Percentiles rank a stretch among this genome's conserved stretches.
Conservation (phyloP, 441 rosid genomes). For the Erodium moschatum region DNA sequence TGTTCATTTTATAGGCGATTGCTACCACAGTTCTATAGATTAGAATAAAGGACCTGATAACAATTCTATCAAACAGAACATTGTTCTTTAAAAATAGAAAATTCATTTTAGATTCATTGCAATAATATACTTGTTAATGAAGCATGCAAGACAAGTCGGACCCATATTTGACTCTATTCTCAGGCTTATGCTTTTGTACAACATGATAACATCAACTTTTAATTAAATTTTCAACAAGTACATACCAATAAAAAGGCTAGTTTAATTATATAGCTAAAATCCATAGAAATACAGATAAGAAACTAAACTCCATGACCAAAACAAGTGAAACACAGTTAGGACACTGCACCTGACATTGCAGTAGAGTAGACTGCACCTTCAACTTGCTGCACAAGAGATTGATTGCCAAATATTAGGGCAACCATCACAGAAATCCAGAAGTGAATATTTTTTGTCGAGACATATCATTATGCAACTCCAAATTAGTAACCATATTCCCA, state of each 20-base stretch:
- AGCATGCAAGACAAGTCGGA: neutral
- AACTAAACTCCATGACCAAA: neutral
- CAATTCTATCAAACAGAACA: no score
- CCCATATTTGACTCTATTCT: neutral
- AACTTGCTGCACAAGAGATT: slow-evolving; percentile 46
- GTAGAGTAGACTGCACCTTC: slow-evolving; percentile 44
- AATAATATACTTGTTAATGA: neutral
- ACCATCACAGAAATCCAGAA: neutral
- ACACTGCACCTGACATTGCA: slow-evolving; percentile 53
- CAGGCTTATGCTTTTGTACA: neutral
- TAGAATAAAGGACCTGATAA: no score
- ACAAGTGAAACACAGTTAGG: neutral
- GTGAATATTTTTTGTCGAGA: neutral
- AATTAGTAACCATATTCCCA: neutral
- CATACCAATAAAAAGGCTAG: neutral
- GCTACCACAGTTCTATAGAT: no score
- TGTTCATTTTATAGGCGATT: no score
- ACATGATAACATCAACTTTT: neutral
- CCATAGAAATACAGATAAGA: neutral
- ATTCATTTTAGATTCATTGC: no score
- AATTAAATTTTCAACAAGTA: neutral
- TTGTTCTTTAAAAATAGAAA: no score
- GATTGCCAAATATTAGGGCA: neutral
- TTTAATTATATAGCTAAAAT: neutral
- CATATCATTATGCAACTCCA: neutral